A percentile compares a stretch with the other conserved stretches of the same genome.
Evolutionary conservation across 331 rosid species (phyloP).

Genomic region (Quercus phellos): DNA sequence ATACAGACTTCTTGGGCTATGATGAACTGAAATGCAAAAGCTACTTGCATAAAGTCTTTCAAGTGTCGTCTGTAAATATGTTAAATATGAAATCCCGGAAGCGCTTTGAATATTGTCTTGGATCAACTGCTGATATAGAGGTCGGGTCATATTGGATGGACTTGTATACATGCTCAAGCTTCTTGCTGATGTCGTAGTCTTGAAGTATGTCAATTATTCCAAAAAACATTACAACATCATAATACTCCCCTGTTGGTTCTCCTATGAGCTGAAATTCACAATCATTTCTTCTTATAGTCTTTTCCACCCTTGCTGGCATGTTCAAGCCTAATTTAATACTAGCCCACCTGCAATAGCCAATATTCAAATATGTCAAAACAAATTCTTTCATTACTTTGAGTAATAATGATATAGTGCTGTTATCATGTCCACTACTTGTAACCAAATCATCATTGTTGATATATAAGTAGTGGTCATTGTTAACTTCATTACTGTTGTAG

Average conservation of each 20-base stretch:
- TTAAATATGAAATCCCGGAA: slow-evolving; percentile 65
- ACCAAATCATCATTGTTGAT: not conserved
- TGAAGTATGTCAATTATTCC: slow-evolving; percentile 88
- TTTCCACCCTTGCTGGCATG: slow-evolving; percentile 67
- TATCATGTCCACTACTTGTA: not conserved
- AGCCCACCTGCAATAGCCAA: slow-evolving; percentile 54
- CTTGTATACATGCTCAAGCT: slow-evolving; percentile 89
- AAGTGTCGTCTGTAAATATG: slow-evolving; percentile 50
- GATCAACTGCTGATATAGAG: slow-evolving; percentile 85
- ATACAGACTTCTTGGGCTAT: not conserved
- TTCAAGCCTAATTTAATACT: slow-evolving; percentile 53
- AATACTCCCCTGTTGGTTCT: slow-evolving; percentile 76
- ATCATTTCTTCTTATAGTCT: slow-evolving; percentile 49
- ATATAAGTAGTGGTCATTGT: not conserved
- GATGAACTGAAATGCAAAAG: not conserved
- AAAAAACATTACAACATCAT: slow-evolving; percentile 57
- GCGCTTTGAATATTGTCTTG: slow-evolving; percentile 68
- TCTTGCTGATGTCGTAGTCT: slow-evolving; percentile 89
- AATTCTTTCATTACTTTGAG: not conserved
- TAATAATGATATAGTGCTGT: not conserved
- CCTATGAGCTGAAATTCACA: slow-evolving; percentile 53
- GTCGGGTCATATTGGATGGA: slow-evolving; percentile 76
- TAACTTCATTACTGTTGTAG: not conserved
- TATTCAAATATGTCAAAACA: not conserved
- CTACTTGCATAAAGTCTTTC: slow-evolving; percentile 6